These are phyloP conservation scores for Termitomyces sp. DNA, from an alignment of 768 basidiomycete genomes.

Conservation along the genomic window DNA sequence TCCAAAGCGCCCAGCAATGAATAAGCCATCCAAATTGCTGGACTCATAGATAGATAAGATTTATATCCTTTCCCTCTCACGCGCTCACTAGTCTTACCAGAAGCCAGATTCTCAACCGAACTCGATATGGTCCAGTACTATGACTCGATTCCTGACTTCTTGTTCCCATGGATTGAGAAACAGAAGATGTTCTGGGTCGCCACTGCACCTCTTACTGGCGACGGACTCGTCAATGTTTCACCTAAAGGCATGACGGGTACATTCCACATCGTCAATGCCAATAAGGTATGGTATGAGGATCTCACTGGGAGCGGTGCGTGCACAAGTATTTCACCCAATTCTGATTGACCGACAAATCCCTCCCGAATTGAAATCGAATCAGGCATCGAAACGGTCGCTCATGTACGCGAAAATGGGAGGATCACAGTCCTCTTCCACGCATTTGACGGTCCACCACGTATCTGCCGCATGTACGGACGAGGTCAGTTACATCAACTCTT, in stretches of 20 bases:
- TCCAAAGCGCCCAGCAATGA: neutral
- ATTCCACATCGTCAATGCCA: slow-evolving; percentile 52
- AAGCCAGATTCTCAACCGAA: neutral
- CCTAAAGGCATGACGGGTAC: slow-evolving; percentile 58
- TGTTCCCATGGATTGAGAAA: slow-evolving; percentile 50
- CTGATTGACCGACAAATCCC: neutral
- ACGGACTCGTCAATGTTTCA: slow-evolving; percentile 63
- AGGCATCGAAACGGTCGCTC: slow-evolving; percentile 38
- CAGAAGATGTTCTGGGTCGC: slow-evolving; percentile 75
- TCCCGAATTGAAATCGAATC: neutral
- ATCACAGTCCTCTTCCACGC: slow-evolving; percentile 59
- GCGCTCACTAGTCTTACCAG: neutral
- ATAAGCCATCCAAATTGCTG: neutral
- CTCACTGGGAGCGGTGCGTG: slow-evolving; percentile 60
- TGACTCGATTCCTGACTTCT: slow-evolving; percentile 48
- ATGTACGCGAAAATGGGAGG: slow-evolving; percentile 57
- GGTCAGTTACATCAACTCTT: slow-evolving; percentile 26
- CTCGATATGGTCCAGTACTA: slow-evolving; percentile 50
- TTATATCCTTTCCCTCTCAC: neutral
- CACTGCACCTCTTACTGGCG: slow-evolving; percentile 49
- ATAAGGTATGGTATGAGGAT: slow-evolving; percentile 69
- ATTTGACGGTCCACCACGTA: slow-evolving; percentile 55
- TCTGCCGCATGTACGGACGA: slow-evolving; percentile 53
- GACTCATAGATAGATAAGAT: too few relatives aligned
- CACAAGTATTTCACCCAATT: neutral